These are phyloP conservation scores for Setaria viridis DNA, from an alignment of 202 grass and related monocot species.

Conservation along the genomic window DNA sequence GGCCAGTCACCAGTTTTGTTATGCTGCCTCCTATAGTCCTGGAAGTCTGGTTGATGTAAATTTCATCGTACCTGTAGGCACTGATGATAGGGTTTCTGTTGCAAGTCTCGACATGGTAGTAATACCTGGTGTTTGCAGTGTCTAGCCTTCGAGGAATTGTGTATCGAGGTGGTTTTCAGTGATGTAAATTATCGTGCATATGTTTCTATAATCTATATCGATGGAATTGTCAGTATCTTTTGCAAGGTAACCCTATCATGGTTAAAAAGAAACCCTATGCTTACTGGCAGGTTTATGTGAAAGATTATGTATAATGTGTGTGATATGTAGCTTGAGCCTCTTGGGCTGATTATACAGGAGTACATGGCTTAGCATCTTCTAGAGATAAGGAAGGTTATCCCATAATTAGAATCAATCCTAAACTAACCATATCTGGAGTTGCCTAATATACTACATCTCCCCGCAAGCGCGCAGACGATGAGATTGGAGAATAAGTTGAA, in stretches of 20 bases:
- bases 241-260: not conserved
- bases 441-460: too few relatives aligned
- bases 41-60: conserved; percentile 40
- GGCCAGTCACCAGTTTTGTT: conserved; percentile 23
- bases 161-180: not conserved
- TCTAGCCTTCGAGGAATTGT: not conserved
- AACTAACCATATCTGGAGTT: too few relatives aligned
- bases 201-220: not conserved
- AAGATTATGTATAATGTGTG: too few relatives aligned
- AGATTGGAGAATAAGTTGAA: too few relatives aligned
- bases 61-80: conserved; percentile 14
- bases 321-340: too few relatives aligned
- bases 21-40: not conserved
- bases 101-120: conserved; percentile 15
- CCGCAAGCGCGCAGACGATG: too few relatives aligned
- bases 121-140: not conserved
- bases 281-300: too few relatives aligned
- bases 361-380: too few relatives aligned
- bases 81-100: conserved; percentile 17
- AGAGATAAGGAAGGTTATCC: too few relatives aligned
- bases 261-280: not conserved
- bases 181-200: conserved; percentile 24
- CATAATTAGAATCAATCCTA: too few relatives aligned
- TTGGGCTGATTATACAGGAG: too few relatives aligned
- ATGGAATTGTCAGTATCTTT: not conserved